Conservation (phyloP, 2,329 filamentous ascomycete species). For the Bisporella sp. region DNA sequence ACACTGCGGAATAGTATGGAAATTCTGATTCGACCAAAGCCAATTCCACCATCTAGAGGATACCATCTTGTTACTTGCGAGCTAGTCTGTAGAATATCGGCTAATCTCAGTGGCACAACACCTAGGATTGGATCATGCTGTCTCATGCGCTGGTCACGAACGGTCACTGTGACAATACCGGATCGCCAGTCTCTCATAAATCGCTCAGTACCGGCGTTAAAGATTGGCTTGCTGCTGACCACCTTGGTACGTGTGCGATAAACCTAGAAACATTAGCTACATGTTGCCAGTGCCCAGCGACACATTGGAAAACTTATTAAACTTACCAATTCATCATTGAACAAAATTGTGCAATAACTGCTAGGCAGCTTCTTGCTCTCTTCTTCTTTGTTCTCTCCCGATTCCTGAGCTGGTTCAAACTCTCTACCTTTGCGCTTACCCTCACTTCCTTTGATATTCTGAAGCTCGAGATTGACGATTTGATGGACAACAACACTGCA, state of each 20-base stretch:
- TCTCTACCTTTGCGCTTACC: slow-evolving; percentile 79
- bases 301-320: background rate
- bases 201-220: slow-evolving; percentile 90
- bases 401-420: slow-evolving; percentile 79
- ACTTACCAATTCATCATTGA: slow-evolving; percentile 74
- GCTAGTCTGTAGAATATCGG: slow-evolving; percentile 79
- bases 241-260: slow-evolving; percentile 96
- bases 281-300: background rate
- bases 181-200: slow-evolving; percentile 94
- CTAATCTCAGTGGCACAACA: slow-evolving; percentile 80
- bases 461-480: slow-evolving; percentile 90
- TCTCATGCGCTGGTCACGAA: slow-evolving; percentile 80
- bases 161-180: slow-evolving; percentile 76
- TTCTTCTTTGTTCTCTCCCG: slow-evolving; percentile 83
- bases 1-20: slow-evolving; percentile 86
- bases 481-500: slow-evolving; percentile 85
- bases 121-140: slow-evolving; percentile 94
- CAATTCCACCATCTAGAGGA: slow-evolving; percentile 89
- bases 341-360: slow-evolving; percentile 86
- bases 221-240: slow-evolving; percentile 89
- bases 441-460: slow-evolving; percentile 78
- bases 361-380: slow-evolving; percentile 73
- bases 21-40: slow-evolving; percentile 83
- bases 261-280: slow-evolving; percentile 34
- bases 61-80: slow-evolving; percentile 86